These are phyloP conservation scores for Fusarium sp. DNA, from an alignment of 2,329 filamentous ascomycete genomes.

Conservation along the genomic window DNA sequence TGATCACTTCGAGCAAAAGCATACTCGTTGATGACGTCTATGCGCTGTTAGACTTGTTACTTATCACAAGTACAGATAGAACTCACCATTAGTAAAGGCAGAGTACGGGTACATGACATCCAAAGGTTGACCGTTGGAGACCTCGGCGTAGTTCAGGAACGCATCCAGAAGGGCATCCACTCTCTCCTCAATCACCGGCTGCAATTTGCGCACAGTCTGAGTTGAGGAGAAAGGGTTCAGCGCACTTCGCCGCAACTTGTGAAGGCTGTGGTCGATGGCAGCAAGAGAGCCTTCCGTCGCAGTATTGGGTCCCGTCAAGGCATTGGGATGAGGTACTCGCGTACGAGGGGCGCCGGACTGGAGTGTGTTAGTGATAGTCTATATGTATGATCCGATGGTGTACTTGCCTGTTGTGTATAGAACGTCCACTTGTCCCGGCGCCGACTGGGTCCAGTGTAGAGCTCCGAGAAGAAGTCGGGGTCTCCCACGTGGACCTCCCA, in stretches of 20 bases:
- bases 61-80: not conserved
- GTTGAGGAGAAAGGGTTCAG: slow-evolving; percentile 53
- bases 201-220: slow-evolving; percentile 52
- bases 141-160: slow-evolving; percentile 45
- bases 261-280: slow-evolving; percentile 50
- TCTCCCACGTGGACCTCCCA: slow-evolving; percentile 55
- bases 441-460: slow-evolving; percentile 49
- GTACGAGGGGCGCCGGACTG: slow-evolving; percentile 51
- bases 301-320: slow-evolving; percentile 27
- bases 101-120: slow-evolving; percentile 53
- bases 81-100: slow-evolving; percentile 52
- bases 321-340: slow-evolving; percentile 28
- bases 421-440: slow-evolving; percentile 51
- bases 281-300: slow-evolving; percentile 49
- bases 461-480: slow-evolving; percentile 53
- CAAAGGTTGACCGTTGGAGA: slow-evolving; percentile 43
- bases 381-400: not conserved
- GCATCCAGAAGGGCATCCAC: slow-evolving; percentile 49
- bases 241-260: slow-evolving; percentile 49
- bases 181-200: slow-evolving; percentile 52
- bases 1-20: slow-evolving; percentile 52
- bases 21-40: slow-evolving; percentile 56
- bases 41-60: not conserved
- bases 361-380: slow-evolving; percentile 20
- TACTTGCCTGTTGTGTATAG: slow-evolving; percentile 50